Percentiles rank a stretch among this genome's conserved stretches.
phyloP scores from a whole-genome alignment of 2,329 filamentous ascomycete species.

The Apiospora pterosperma region DNA sequence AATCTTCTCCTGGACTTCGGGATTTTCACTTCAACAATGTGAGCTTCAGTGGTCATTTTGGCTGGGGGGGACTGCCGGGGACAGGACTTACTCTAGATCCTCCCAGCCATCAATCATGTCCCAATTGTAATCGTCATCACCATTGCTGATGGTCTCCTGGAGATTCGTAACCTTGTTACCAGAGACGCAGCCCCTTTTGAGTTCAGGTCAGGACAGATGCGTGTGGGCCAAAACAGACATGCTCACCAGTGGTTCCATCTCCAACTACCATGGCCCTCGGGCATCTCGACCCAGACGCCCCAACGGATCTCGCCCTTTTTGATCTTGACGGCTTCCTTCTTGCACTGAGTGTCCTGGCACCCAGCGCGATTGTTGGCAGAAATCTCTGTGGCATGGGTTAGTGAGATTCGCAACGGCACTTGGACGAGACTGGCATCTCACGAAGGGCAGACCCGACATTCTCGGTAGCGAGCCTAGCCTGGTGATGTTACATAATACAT shows the following conservation, averaged over 20 bases:
- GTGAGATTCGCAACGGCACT: not conserved
- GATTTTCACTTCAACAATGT: slow-evolving; percentile 35
- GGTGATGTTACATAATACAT: not conserved
- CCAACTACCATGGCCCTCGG: slow-evolving; percentile 59
- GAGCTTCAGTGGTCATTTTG: slow-evolving; percentile 7
- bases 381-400: slow-evolving; percentile 55
- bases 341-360: slow-evolving; percentile 74
- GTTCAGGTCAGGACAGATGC: not conserved
- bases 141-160: slow-evolving; percentile 50
- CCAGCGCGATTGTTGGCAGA: slow-evolving; percentile 68
- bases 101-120: slow-evolving; percentile 78
- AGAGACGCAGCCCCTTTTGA: slow-evolving; percentile 83
- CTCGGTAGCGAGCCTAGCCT: not conserved
- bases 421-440: not conserved
- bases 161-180: slow-evolving; percentile 68
- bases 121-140: slow-evolving; percentile 51
- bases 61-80: not conserved
- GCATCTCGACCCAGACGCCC: slow-evolving; percentile 66
- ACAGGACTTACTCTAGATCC: slow-evolving; percentile 54
- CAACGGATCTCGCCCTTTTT: slow-evolving; percentile 75
- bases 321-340: slow-evolving; percentile 67
- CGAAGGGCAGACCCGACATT: not conserved
- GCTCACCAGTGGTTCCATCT: slow-evolving; percentile 80
- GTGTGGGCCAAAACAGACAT: slow-evolving; percentile 25
- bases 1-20: slow-evolving; percentile 70